phyloP scores from a whole-genome alignment of 2,329 filamentous ascomycete genomes.

The Rasamsonia emersonii region DNA sequence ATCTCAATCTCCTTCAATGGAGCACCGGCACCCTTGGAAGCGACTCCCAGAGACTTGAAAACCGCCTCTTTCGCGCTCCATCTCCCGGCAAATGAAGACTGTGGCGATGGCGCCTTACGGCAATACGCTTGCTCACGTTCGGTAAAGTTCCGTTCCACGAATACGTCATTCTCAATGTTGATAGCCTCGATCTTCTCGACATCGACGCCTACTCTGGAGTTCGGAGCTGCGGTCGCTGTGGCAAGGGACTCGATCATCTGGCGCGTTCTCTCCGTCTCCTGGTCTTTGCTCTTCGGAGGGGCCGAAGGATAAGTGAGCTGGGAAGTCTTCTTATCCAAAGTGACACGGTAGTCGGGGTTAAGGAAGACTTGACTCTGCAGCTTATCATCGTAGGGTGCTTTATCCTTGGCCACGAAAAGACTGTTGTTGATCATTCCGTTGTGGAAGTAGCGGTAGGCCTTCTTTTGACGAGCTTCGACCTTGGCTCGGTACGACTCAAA shows the following conservation, averaged over 20 bases:
- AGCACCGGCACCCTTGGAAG: constrained; percentile 79
- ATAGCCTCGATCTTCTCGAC: constrained; percentile 81
- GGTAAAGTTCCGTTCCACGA: constrained; percentile 93
- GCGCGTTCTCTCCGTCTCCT: constrained; percentile 55
- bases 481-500: constrained; percentile 78
- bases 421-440: constrained; percentile 97
- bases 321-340: constrained; percentile 75
- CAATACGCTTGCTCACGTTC: constrained; percentile 78
- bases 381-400: constrained; percentile 80
- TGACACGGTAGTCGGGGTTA: constrained; percentile 84
- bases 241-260: constrained; percentile 72
- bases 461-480: constrained; percentile 92
- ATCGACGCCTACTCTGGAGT: constrained; percentile 84
- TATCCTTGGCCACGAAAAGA: constrained; percentile 90
- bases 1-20: constrained; percentile 94
- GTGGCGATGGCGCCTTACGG: constrained; percentile 65
- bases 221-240: constrained; percentile 50
- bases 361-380: constrained; percentile 83
- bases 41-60: constrained; percentile 90
- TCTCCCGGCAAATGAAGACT: constrained; percentile 85
- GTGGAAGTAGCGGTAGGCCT: constrained; percentile 97
- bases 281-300: constrained; percentile 52
- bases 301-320: constrained; percentile 64
- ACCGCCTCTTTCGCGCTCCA: constrained; percentile 98
- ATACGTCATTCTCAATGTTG: constrained; percentile 90